Conservation (phyloP, 228 moss, liverwort and hornwort species). For the Sphagnum magellanicum region DNA sequence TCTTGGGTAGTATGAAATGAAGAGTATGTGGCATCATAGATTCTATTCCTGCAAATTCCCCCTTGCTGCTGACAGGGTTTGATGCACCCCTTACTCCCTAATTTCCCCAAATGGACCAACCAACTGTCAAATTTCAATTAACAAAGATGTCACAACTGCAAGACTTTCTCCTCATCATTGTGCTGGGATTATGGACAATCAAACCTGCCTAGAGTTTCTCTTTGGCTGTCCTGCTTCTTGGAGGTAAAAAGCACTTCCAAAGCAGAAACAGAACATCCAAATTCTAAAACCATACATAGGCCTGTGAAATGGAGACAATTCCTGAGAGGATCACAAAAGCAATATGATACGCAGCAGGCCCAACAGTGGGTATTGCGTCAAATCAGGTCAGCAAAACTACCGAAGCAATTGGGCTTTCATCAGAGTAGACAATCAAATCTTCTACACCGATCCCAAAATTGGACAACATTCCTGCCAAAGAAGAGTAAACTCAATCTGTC, state of each 20-base stretch:
- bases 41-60: conserved; percentile 22
- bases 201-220: background rate
- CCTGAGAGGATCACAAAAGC: too few species aligned
- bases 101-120: background rate
- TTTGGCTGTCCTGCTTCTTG: background rate
- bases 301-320: too few species aligned
- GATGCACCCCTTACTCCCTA: conserved; percentile 6
- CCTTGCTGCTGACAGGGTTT: conserved; percentile 21
- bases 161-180: too few species aligned
- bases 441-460: background rate
- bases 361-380: too few species aligned
- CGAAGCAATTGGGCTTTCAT: background rate
- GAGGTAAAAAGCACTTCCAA: background rate
- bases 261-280: background rate
- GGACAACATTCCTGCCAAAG: background rate
- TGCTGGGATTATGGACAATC: too few species aligned
- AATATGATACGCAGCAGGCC: too few species aligned
- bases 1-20: background rate
- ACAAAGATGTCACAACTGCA: too few species aligned
- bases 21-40: conserved; percentile 5
- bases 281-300: too few species aligned
- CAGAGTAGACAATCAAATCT: background rate
- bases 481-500: background rate
- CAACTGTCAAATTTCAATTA: too few species aligned
- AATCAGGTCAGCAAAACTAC: background rate